Evolutionary conservation across 768 basidiomycete species (phyloP), one percentile per base, ranked within the genome.

Genomic region (Fomitopsis pulvina): DNA sequence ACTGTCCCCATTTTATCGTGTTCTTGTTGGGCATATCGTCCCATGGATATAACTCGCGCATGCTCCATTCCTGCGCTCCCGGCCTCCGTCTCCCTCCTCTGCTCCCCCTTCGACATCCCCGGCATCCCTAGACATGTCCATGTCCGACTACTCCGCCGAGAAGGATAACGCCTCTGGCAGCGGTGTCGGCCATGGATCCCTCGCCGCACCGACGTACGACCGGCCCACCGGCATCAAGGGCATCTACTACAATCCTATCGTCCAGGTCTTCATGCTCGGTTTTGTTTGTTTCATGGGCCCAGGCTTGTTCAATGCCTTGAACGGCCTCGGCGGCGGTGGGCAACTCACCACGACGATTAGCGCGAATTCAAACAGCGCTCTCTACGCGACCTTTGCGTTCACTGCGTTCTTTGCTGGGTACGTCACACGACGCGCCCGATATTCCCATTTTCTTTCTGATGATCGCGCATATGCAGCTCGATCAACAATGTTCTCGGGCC

Each of bases 401-500:
- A 72, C 69, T 11, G 80, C 79, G 0, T 85, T 86, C 70, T 83
- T 85, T 51, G 73, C 85, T 12, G 87, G 87, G 86, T 86, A 54
- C n/a, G 74, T 63, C 20, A 2, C 18, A 11, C 25, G 20, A n/a
- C n/a, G n/a, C n/a, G n/a, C n/a, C n/a, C n/a, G n/a, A n/a, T n/a
- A n/a, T n/a, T n/a, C n/a, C n/a, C n/a, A n/a, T n/a, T 26, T 32
- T 4, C 30, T 37, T 10, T 11, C 10, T 4, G 6, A 20, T 18
- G 16, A 4, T 10, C 45, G 18, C 7, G 34, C 14, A 20, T 11
- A 1, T 45, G 27, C 11, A 87, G 88, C 16, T 84, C 87, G 3
- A 68, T 90, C 61, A 88, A 87, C 68, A 93, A 93, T 55, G 78
- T 78, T 48, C 71, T 94, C 24, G 92, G 92, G n/a, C 72, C 86